Evolutionary conservation across 2,329 filamentous ascomycete species (phyloP).

Genomic region (Leptosphaerulina australis): DNA sequence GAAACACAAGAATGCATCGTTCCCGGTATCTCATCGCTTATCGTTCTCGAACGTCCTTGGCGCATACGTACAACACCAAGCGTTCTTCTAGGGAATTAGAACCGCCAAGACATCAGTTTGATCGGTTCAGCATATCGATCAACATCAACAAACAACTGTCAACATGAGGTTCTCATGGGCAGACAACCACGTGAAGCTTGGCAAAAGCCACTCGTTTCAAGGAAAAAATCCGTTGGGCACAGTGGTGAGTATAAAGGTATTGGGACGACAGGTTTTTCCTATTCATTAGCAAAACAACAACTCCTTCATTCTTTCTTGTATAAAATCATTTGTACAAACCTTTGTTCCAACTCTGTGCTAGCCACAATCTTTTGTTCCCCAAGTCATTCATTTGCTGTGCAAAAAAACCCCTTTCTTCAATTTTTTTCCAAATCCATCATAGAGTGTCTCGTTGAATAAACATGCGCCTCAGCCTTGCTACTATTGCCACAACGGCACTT

Average conservation of each 20-base stretch:
- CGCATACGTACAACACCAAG: constrained; percentile 6
- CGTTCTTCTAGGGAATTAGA: not conserved
- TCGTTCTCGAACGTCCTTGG: not conserved
- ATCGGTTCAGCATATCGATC: constrained; percentile 7
- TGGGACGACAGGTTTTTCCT: not conserved
- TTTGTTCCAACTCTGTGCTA: constrained; percentile 26
- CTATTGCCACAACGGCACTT: constrained; percentile 27
- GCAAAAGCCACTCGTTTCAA: not conserved
- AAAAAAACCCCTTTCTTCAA: constrained; percentile 11
- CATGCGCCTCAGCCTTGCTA: constrained; percentile 33
- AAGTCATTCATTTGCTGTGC: constrained; percentile 31
- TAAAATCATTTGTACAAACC: constrained; percentile 11
- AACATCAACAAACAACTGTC: not conserved
- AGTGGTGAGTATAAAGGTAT: constrained; percentile 3
- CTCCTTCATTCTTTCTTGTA: constrained; percentile 17
- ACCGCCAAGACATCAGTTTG: constrained; percentile 9
- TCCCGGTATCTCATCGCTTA: not conserved
- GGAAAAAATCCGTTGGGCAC: not conserved
- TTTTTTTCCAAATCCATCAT: not conserved
- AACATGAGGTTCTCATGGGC: not conserved
- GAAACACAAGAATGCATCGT: constrained; percentile 1
- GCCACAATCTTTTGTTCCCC: constrained; percentile 22
- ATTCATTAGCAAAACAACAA: constrained; percentile 20
- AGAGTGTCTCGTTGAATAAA: constrained; percentile 2
- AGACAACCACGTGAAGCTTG: constrained; percentile 3